These are phyloP conservation scores for Mortierella sp. DNA, from an alignment of 371 early-diverging fungal genomes.

Conservation along the genomic window DNA sequence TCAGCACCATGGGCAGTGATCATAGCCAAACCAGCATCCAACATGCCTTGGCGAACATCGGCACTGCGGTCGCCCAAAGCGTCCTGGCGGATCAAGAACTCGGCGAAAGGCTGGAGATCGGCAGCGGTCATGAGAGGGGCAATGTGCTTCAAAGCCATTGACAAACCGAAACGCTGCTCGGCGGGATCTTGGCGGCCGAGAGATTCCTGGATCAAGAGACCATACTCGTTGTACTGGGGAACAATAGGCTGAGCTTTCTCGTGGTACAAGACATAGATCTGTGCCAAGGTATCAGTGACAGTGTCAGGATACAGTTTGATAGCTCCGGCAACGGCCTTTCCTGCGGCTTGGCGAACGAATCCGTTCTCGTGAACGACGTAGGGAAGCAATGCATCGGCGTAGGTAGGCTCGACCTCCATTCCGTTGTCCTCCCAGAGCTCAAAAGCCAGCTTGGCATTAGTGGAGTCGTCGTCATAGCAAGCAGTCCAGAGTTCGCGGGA, in stretches of 20 bases:
- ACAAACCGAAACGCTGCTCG: slow-evolving; percentile 87
- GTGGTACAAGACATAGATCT: slow-evolving; percentile 69
- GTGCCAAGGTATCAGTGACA: slow-evolving; percentile 61
- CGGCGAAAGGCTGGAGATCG: slow-evolving; percentile 71
- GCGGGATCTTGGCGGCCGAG: slow-evolving; percentile 86
- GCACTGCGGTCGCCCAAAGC: slow-evolving; percentile 91
- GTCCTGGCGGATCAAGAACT: slow-evolving; percentile 84
- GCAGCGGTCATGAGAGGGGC: slow-evolving; percentile 74
- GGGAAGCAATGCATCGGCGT: slow-evolving; percentile 66
- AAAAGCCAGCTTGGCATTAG: slow-evolving; percentile 77
- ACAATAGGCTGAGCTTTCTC: slow-evolving; percentile 81
- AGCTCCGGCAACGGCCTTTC: slow-evolving; percentile 78
- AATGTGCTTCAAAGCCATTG: slow-evolving; percentile 77
- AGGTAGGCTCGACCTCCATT: slow-evolving; percentile 71
- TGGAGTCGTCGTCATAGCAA: slow-evolving; percentile 76
- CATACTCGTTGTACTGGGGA: slow-evolving; percentile 93
- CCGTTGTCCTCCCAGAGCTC: slow-evolving; percentile 86
- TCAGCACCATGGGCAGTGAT: slow-evolving; percentile 83
- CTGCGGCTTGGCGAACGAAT: slow-evolving; percentile 80
- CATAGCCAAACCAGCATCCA: slow-evolving; percentile 88
- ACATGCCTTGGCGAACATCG: slow-evolving; percentile 86
- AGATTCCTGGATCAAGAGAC: slow-evolving; percentile 90
- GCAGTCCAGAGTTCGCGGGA: slow-evolving; percentile 75
- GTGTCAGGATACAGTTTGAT: slow-evolving; percentile 68
- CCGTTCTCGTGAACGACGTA: slow-evolving; percentile 66